Conservation (phyloP, 1,139 yeast species). For the Yamadazyma jaroonii region DNA sequence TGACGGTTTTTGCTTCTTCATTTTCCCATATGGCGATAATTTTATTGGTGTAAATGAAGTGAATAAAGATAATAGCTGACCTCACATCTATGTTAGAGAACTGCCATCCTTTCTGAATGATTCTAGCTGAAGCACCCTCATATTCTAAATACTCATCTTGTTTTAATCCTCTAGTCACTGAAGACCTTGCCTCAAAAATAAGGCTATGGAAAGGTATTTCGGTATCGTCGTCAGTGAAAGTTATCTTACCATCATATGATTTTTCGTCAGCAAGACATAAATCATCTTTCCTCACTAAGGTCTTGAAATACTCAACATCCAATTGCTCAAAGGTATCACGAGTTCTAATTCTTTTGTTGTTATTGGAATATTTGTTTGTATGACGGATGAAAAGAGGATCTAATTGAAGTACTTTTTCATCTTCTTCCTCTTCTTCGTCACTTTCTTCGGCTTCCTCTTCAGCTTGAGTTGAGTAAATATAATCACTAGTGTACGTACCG, state of each 20-base stretch:
- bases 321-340: conserved; percentile 19
- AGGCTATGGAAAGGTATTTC: conserved; percentile 30
- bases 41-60: conserved; percentile 33
- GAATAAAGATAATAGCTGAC: conserved; percentile 31
- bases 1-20: conserved; percentile 19
- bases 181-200: conserved; percentile 28
- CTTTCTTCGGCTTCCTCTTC: conserved; percentile 11
- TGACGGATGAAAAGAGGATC: conserved; percentile 19
- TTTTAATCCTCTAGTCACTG: conserved; percentile 22
- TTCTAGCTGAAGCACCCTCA: conserved; percentile 23
- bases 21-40: conserved; percentile 26
- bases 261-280: conserved; percentile 6
- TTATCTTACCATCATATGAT: conserved; percentile 15
- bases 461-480: conserved; percentile 20
- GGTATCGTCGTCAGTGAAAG: conserved; percentile 17
- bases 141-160: conserved; percentile 17
- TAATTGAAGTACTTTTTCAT: conserved; percentile 7
- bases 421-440: conserved; percentile 15
- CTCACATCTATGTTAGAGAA: conserved; percentile 20
- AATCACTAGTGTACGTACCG: conserved; percentile 26
- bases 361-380: conserved; percentile 13
- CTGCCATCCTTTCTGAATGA: conserved; percentile 10
- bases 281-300: conserved; percentile 2
- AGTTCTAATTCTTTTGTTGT: conserved; percentile 16
- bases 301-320: conserved; percentile 8